Evolutionary conservation across 2,329 filamentous ascomycete species (phyloP), one percentile per base, ranked within the genome.

Genomic region (Paraconiothyrium brasiliense): DNA sequence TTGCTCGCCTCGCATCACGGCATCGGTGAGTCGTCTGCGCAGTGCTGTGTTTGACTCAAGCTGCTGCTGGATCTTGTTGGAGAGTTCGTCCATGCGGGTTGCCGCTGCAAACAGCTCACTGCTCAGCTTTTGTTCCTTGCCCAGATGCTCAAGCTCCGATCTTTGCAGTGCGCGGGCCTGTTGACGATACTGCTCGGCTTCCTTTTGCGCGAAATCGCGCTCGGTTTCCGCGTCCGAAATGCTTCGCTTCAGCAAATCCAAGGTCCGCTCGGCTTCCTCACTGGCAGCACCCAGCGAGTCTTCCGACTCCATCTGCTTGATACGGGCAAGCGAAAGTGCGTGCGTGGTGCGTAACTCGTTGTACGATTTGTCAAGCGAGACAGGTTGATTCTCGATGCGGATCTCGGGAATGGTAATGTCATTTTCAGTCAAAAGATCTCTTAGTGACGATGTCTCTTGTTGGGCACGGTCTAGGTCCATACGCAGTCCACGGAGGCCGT

Each of bases 381-480:
- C 85, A 0, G 92, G 92, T 11, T 89, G 68, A 60, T 78, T 76
- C 9, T 81, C 78, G 37, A 78, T 61, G 60, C 86, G 79, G 16
- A 85, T 85, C 49, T 88, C 88, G 0, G 90, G 89, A 27, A 92
- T 88, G 44, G 89, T 83, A 58, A 94, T 93, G 72, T 97, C 93
- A 68, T 94, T 91, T 76, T 97, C 92, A 63, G 89, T 84, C 22
- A 98, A 85, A 30, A 98, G 83, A 35, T 84, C 86, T 47, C 92
- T 89, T 44, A 99, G 85, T n/a, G 92, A 92, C 44, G 87, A 84
- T 34, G 97, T 97, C 80, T 99, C 95, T 76, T 95, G 92, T 78
- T 97, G 93, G 30, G 95, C 94, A 64, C 94, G 92, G 78, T 98
- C 95, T 46, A 99, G 87, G 74, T 98, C 94, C 91, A 97, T 97